Evolutionary conservation across 2,329 filamentous ascomycete genomes (phyloP).

Genomic region (Apiospora marii): DNA sequence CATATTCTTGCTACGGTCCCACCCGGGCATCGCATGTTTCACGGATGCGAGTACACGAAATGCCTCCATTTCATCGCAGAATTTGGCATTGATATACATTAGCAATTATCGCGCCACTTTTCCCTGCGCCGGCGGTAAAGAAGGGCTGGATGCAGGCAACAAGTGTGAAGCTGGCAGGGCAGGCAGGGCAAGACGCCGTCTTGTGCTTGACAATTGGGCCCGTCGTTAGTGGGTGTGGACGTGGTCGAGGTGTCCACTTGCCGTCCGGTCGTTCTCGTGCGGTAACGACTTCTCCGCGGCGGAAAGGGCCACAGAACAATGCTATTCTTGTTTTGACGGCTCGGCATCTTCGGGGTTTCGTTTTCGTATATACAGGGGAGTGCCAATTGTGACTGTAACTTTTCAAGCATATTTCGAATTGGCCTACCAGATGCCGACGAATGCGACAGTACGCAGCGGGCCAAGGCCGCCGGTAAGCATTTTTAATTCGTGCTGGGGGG

Average conservation of each 20-base stretch:
- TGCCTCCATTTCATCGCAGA: neutral
- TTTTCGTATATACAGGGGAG: neutral
- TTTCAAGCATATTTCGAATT: neutral
- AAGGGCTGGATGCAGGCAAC: neutral
- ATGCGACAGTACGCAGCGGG: neutral
- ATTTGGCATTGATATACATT: constrained; percentile 18
- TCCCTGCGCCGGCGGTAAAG: neutral
- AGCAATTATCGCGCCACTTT: constrained; percentile 14
- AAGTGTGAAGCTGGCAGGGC: neutral
- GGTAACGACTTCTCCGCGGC: constrained; percentile 19
- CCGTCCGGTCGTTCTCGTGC: constrained; percentile 15
- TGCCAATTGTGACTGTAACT: neutral
- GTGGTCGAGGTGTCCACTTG: neutral
- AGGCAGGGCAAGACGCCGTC: neutral
- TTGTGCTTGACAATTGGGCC: constrained; percentile 8
- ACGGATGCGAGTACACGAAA: neutral
- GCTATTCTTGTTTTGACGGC: neutral
- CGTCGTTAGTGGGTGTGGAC: neutral
- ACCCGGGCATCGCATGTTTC: constrained; percentile 11
- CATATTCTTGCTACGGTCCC: constrained; percentile 3
- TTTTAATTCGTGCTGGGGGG: neutral
- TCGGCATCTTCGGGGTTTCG: neutral
- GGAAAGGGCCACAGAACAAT: neutral
- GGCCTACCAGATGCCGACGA: neutral
- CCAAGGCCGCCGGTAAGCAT: neutral